phyloP scores from a whole-genome alignment of 371 early-diverging fungal genomes.

The Mucor lusitanicus region DNA sequence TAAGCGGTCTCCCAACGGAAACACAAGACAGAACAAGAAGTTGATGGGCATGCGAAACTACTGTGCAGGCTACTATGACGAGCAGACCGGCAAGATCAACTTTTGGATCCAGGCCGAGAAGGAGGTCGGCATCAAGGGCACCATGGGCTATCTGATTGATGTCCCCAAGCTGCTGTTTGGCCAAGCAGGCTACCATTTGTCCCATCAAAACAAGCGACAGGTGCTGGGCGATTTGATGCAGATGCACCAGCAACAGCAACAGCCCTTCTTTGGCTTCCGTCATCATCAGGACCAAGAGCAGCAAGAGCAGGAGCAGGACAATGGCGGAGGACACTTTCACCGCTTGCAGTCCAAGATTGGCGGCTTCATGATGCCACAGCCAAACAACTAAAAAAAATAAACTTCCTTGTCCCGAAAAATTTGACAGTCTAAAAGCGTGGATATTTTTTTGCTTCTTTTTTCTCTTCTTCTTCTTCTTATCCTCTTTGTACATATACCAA shows the following conservation, averaged over 20 bases:
- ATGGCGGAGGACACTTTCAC: conserved; percentile 1
- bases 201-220: conserved; percentile 21
- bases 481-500: not conserved
- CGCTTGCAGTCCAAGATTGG: conserved; percentile 13
- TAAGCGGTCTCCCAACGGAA: conserved; percentile 30
- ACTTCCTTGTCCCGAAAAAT: not conserved
- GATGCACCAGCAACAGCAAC: not conserved
- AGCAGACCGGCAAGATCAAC: conserved; percentile 37
- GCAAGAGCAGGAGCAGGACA: not conserved
- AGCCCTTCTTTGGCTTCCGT: not conserved
- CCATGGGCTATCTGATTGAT: conserved; percentile 47
- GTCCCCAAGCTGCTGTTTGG: conserved; percentile 47
- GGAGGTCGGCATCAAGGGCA: conserved; percentile 43
- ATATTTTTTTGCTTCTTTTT: too few species aligned
- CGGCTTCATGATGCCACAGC: conserved; percentile 18
- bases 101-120: conserved; percentile 53
- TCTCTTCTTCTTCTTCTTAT: too few species aligned
- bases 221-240: conserved; percentile 9
- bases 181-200: conserved; percentile 37
- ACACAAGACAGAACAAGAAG: conserved; percentile 32
- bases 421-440: not conserved
- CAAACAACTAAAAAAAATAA: conserved; percentile 6
- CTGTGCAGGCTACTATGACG: conserved; percentile 45
- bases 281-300: conserved; percentile 1
- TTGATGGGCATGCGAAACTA: conserved; percentile 39